Conservation (phyloP, 192 early-diverging fungal species). For the Coemansia sp. region DNA sequence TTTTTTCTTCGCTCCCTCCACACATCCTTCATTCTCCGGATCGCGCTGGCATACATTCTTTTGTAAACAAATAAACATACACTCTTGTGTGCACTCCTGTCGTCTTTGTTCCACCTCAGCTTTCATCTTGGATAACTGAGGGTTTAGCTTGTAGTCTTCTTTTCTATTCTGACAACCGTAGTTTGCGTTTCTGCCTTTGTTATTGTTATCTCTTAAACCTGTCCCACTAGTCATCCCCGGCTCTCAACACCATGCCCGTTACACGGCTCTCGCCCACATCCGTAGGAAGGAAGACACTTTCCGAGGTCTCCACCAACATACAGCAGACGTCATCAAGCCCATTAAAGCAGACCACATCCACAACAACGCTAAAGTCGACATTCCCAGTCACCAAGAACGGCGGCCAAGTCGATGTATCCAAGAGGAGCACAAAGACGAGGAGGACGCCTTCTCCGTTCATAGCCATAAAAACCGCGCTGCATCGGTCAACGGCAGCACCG, state of each 20-base stretch:
- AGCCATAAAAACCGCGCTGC: slow-evolving; percentile 36
- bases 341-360: slow-evolving; percentile 11
- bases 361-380: slow-evolving; percentile 28
- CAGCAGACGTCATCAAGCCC: slow-evolving; percentile 13
- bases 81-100: background rate
- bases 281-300: slow-evolving; percentile 25
- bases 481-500: slow-evolving; percentile 48
- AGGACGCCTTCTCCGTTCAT: slow-evolving; percentile 26
- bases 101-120: background rate
- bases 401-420: slow-evolving; percentile 1
- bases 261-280: slow-evolving; percentile 28
- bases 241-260: slow-evolving; percentile 36
- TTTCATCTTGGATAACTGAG: background rate
- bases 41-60: background rate
- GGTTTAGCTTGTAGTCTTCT: background rate
- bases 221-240: background rate
- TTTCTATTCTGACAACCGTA: background rate
- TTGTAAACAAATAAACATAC: slow-evolving; percentile 12
- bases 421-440: slow-evolving; percentile 10
- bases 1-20: background rate
- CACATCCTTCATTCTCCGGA: background rate
- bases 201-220: too few species aligned
- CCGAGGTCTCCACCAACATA: slow-evolving; percentile 31
- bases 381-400: slow-evolving; percentile 40
- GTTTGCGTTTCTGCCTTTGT: background rate